A percentile compares a stretch with the other conserved stretches of the same genome.
Conservation (phyloP, 2,329 filamentous ascomycete species). For the Scedosporium dehoogii region DNA sequence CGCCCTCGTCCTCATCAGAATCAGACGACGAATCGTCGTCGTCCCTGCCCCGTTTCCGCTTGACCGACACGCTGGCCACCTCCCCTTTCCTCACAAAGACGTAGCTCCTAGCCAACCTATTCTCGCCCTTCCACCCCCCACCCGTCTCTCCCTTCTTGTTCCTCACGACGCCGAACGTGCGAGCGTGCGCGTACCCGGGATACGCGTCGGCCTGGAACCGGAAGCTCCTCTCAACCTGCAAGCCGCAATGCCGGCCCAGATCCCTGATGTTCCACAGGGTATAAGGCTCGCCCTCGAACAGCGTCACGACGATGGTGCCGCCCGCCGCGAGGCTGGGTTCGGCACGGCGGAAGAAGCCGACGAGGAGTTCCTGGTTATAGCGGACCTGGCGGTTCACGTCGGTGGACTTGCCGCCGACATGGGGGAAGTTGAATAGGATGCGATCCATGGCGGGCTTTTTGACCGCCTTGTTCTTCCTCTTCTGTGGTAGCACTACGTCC, state of each 20-base stretch:
- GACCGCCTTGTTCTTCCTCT: neutral
- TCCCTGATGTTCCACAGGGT: conserved; percentile 92
- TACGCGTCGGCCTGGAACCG: conserved; percentile 57
- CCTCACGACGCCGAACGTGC: conserved; percentile 58
- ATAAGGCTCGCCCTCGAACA: conserved; percentile 93
- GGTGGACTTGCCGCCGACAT: conserved; percentile 83
- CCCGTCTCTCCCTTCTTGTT: conserved; percentile 35
- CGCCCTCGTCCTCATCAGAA: neutral
- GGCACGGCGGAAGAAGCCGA: conserved; percentile 54
- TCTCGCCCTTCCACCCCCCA: conserved; percentile 31
- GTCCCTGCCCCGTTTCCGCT: conserved; percentile 20
- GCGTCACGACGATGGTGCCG: conserved; percentile 65
- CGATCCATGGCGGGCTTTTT: conserved; percentile 41
- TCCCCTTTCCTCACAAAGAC: conserved; percentile 53
- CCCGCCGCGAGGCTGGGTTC: conserved; percentile 33
- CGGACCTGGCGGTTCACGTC: conserved; percentile 93
- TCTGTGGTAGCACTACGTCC: conserved; percentile 9
- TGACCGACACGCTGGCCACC: conserved; percentile 17
- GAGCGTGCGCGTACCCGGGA: conserved; percentile 62
- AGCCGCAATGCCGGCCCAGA: conserved; percentile 66
- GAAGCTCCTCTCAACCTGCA: conserved; percentile 62
- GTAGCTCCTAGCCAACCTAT: conserved; percentile 43
- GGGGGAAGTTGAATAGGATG: conserved; percentile 94
- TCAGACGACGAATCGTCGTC: conserved; percentile 19
- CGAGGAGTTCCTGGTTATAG: conserved; percentile 73